These are phyloP conservation scores for Arachis monticola DNA, from an alignment of 331 rosid genomes.

Conservation along the genomic window DNA sequence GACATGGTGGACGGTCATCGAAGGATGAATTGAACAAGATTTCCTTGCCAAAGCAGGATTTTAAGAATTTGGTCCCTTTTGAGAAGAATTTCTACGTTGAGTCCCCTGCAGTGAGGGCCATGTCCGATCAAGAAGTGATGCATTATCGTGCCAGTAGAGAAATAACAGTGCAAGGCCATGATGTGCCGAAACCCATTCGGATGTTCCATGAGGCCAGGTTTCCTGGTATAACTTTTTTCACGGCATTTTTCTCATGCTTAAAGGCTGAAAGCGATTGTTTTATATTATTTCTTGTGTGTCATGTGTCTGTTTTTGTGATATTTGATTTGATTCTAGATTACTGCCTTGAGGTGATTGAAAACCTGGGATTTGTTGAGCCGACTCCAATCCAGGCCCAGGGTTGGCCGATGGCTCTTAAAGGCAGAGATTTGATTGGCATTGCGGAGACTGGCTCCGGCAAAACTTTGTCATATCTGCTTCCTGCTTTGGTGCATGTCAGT, in stretches of 20 bases:
- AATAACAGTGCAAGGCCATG: constrained; percentile 85
- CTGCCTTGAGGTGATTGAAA: constrained; percentile 85
- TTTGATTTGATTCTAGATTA: constrained; percentile 53
- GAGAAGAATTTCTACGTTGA: constrained; percentile 85
- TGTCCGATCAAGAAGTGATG: constrained; percentile 76
- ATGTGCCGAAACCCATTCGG: constrained; percentile 78
- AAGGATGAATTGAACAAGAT: constrained; percentile 80
- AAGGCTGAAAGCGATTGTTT: background rate
- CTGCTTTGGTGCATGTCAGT: constrained; percentile 88
- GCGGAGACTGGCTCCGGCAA: constrained; percentile 99
- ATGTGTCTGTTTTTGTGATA: constrained; percentile 27
- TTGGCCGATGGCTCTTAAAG: constrained; percentile 99
- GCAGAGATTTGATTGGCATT: constrained; percentile 94
- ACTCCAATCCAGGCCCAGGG: constrained; percentile 99
- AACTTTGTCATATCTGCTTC: constrained; percentile 88
- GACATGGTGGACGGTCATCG: constrained; percentile 68
- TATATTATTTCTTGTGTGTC: background rate
- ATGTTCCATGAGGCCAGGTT: constrained; percentile 77
- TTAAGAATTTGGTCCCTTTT: constrained; percentile 80
- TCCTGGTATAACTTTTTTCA: constrained; percentile 64
- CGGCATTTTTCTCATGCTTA: constrained; percentile 17
- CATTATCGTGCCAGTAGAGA: constrained; percentile 67
- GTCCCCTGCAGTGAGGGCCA: constrained; percentile 60
- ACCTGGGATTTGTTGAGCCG: constrained; percentile 93
- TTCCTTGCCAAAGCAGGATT: constrained; percentile 79